phyloP scores from a whole-genome alignment of 768 basidiomycete species.

The Suillus tomentosus region DNA sequence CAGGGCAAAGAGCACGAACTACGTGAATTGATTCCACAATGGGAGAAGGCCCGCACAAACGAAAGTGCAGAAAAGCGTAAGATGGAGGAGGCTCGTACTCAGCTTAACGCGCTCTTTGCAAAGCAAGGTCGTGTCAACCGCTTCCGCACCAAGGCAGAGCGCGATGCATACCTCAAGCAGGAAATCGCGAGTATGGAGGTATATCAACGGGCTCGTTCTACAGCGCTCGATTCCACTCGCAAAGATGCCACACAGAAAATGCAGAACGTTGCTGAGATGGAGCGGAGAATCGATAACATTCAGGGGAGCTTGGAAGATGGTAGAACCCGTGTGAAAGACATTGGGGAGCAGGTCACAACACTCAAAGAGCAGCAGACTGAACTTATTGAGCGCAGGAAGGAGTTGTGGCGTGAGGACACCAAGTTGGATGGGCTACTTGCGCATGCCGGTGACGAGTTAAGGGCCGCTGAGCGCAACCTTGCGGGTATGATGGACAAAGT shows the following conservation, averaged over 20 bases:
- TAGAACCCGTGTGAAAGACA: slow-evolving; percentile 52
- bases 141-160: slow-evolving; percentile 80
- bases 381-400: slow-evolving; percentile 81
- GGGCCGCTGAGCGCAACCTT: slow-evolving; percentile 75
- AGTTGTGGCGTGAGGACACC: slow-evolving; percentile 93
- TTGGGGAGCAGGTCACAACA: slow-evolving; percentile 58
- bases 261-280: slow-evolving; percentile 55
- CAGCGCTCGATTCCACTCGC: slow-evolving; percentile 55
- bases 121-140: slow-evolving; percentile 89
- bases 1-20: slow-evolving; percentile 61
- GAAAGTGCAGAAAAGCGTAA: slow-evolving; percentile 60
- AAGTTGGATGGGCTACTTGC: slow-evolving; percentile 78
- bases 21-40: slow-evolving; percentile 66
- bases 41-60: slow-evolving; percentile 56
- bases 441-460: slow-evolving; percentile 79
- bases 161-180: slow-evolving; percentile 80
- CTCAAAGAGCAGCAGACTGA: slow-evolving; percentile 72
- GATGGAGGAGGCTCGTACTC: slow-evolving; percentile 75
- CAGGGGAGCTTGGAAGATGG: slow-evolving; percentile 67
- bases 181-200: slow-evolving; percentile 73
- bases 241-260: slow-evolving; percentile 51
- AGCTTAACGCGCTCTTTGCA: slow-evolving; percentile 73
- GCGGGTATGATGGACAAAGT: slow-evolving; percentile 98
- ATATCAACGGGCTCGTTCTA: slow-evolving; percentile 57
- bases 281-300: slow-evolving; percentile 56